Base-by-base conservation (phyloP, 2,329 filamentous ascomycete genomes). In the Calycina herbarum region DNA sequence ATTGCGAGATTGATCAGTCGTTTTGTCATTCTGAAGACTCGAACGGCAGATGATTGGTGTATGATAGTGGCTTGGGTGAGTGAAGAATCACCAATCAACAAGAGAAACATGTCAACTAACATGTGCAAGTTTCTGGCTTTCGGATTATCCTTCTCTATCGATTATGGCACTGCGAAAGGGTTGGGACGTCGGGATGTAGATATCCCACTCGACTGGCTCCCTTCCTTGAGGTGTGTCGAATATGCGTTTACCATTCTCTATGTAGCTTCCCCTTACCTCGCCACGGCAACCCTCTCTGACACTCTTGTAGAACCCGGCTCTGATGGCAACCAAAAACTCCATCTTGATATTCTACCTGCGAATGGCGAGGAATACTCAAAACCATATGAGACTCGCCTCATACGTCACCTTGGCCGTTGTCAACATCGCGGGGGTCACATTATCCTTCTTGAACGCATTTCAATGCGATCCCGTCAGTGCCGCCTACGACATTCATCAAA, bases 261-360 rank as follows among this genome's bases (percentile, higher is more conserved):
- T 72, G 85, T 86, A 78, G 57, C n/a, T 24, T 10, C 11, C 42
- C 5, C 11, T 4, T 20, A 5, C n/a, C 6, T 11, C 24, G 2
- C n/a, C 45, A 24, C 8, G 11, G 2, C n/a, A 1, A 10, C 45
- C n/a, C 10, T 3, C 5, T 40, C 48, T 60, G 24, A 61, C 45
- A 58, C 7, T n/a, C 33, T 42, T 8, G 27, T 73, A 94, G 88
- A 96, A 97, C 75, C 93, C 93, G 13, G 90, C 92, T 3, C 82
- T 97, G 64, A 96, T 96, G 92, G 88, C 90, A 2, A 93, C 92
- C 61, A 97, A 97, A 79, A 93, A 92, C 0, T 96, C 93, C n/a
- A 92, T 97, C 72, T 83, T 97, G 65, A 84, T 95, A 62, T 97
- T 97, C 78, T 97, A 96, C 78, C 83, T 97, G 60, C 89, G 90